Evolutionary conservation across 202 grass and related monocot genomes (phyloP), one percentile per base, ranked within the genome.

Genomic region (Cymbopogon flexuosus): DNA sequence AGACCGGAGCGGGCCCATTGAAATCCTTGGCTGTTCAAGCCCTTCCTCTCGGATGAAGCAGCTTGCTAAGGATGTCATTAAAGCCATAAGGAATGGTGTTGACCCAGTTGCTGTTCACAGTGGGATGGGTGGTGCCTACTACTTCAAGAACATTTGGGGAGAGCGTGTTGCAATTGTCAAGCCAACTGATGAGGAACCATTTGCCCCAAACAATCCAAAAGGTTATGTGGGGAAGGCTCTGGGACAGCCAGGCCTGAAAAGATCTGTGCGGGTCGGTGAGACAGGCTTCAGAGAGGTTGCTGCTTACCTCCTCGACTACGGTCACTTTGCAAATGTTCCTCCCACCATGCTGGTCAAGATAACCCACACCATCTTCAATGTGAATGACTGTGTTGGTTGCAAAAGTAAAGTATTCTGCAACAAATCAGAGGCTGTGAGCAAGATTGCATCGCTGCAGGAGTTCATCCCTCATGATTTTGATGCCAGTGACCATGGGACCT

Each of bases 161-260:
- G 90, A 99, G 39, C 83, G 85, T 81, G 88, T 99, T 83, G 96
- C 96, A 23, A 99, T 99, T 70, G 90, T 91, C 16, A 99, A 99
- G 83, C 96, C 96, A 73, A 99, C 96, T 2, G 96, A 99, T 35
- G 96, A 99, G 86, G 96, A 99, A 75, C 96, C 96, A 65, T 99
- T 99, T 90, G 96, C 96, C 80, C 96, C 96, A 16, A 99, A 99
- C 68, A 99, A 99, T 76, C 96, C 96, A 16, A 99, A 99, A 83
- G 96, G 96, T 37, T 99, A 96, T 83, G 86, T 93, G 33, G 92
- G 96, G 3, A 99, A 87, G 65, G 37, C 90, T 11, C 80, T 99
- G 83, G 96, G 96, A 22, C 89, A 93, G 68, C 96, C 92, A 70
- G 96, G 96, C 62, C 85, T 99, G 35, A 99, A 99, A 83, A 91